These are phyloP conservation scores for Stachybotrys chlorohalonatus DNA, from an alignment of 2,329 filamentous ascomycete genomes.

Conservation along the genomic window DNA sequence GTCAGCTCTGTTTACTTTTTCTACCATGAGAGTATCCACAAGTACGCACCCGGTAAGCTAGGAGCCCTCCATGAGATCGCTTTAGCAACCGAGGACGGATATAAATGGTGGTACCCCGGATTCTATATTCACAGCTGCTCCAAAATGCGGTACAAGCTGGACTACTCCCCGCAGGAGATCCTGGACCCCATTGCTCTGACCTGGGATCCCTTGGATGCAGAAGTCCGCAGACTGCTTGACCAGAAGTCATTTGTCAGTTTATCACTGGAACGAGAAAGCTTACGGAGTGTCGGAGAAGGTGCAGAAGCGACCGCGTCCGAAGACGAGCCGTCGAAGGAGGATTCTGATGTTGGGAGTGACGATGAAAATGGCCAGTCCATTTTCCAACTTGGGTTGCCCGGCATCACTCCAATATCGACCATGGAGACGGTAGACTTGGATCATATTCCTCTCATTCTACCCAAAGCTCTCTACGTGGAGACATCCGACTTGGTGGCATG, in stretches of 20 bases:
- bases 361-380: slow-evolving; percentile 26
- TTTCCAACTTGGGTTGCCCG: slow-evolving; percentile 57
- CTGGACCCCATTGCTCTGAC: slow-evolving; percentile 57
- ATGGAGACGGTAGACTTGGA: slow-evolving; percentile 49
- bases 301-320: slow-evolving; percentile 1
- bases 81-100: slow-evolving; percentile 58
- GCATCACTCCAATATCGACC: slow-evolving; percentile 47
- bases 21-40: slow-evolving; percentile 66
- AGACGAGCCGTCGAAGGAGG: not conserved
- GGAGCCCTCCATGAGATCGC: slow-evolving; percentile 66
- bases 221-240: slow-evolving; percentile 40
- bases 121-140: slow-evolving; percentile 74
- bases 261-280: slow-evolving; percentile 18
- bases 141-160: slow-evolving; percentile 81
- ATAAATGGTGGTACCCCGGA: slow-evolving; percentile 70
- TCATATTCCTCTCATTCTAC: slow-evolving; percentile 44
- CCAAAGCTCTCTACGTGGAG: slow-evolving; percentile 26
- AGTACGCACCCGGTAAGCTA: slow-evolving; percentile 64
- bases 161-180: slow-evolving; percentile 66
- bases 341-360: not conserved
- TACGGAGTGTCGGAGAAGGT: not conserved
- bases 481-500: slow-evolving; percentile 49
- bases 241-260: slow-evolving; percentile 47
- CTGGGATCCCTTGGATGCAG: slow-evolving; percentile 52
- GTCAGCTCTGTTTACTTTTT: slow-evolving; percentile 80